phyloP scores from a whole-genome alignment of 306 rosid species.

The Dalbergia oliveri region DNA sequence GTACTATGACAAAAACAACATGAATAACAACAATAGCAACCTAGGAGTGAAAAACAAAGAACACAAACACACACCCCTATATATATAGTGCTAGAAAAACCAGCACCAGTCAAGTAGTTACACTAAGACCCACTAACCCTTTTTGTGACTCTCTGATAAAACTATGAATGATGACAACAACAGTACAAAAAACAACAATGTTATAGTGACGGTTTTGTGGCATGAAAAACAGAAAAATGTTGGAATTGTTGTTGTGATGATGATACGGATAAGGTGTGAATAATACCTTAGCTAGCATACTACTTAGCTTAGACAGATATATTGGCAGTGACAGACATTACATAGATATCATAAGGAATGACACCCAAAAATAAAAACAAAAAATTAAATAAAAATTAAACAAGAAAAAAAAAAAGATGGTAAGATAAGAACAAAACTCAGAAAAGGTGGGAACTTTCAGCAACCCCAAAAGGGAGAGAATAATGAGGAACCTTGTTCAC shows the following conservation, averaged over 20 bases:
- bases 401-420: background rate
- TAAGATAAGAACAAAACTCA: conserved; percentile 41
- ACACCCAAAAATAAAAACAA: background rate
- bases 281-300: background rate
- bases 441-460: conserved; percentile 47
- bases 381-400: background rate
- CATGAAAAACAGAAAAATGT: conserved; percentile 12
- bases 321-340: conserved; percentile 45
- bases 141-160: conserved; percentile 57
- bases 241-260: background rate
- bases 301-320: conserved; percentile 1
- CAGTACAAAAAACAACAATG: conserved; percentile 52
- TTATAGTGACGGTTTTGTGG: conserved; percentile 36
- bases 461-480: conserved; percentile 55
- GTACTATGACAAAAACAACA: conserved; percentile 43
- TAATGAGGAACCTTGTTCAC: conserved; percentile 75
- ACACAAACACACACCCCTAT: background rate
- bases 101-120: conserved; percentile 33
- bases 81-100: conserved; percentile 21
- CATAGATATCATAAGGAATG: conserved; percentile 55
- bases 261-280: conserved; percentile 53
- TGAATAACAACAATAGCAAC: conserved; percentile 27
- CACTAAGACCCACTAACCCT: conserved; percentile 51
- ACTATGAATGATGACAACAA: conserved; percentile 62
- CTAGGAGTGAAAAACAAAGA: conserved; percentile 18